Conservation (phyloP, 305 asterid species). For the Plantago coronopus region DNA sequence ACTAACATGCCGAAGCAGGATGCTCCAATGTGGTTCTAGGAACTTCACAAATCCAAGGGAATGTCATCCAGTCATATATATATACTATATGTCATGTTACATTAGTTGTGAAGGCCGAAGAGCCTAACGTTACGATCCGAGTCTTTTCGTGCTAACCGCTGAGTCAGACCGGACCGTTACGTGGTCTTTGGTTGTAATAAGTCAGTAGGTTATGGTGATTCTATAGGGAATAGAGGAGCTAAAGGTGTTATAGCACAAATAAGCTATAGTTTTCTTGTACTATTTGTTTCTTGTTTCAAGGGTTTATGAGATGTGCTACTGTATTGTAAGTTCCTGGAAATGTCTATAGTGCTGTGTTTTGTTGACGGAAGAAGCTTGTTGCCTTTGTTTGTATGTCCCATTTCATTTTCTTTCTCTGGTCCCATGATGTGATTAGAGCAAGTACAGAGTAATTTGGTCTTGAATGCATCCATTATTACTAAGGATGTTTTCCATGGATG, state of each 20-base stretch:
- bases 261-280: slow-evolving; percentile 11
- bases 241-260: slow-evolving; percentile 28
- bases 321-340: slow-evolving; percentile 11
- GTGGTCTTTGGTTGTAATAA: neutral
- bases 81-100: neutral
- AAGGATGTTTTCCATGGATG: slow-evolving; percentile 14
- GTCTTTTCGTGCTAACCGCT: neutral
- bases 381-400: slow-evolving; percentile 21
- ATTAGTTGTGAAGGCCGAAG: slow-evolving; percentile 1
- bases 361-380: slow-evolving; percentile 36
- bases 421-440: slow-evolving; percentile 15
- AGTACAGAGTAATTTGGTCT: slow-evolving; percentile 20
- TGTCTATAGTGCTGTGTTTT: slow-evolving; percentile 24
- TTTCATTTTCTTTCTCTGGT: slow-evolving; percentile 17
- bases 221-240: slow-evolving; percentile 17
- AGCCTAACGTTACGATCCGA: neutral
- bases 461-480: slow-evolving; percentile 16
- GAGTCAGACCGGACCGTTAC: neutral
- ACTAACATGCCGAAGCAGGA: slow-evolving; percentile 43
- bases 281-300: neutral
- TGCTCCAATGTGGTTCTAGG: slow-evolving; percentile 46
- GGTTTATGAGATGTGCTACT: slow-evolving; percentile 7
- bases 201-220: slow-evolving; percentile 12
- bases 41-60: neutral
- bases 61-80: neutral